Base-by-base conservation (phyloP, 2,329 filamentous ascomycete genomes). In the Ophiostoma pallidulum region DNA sequence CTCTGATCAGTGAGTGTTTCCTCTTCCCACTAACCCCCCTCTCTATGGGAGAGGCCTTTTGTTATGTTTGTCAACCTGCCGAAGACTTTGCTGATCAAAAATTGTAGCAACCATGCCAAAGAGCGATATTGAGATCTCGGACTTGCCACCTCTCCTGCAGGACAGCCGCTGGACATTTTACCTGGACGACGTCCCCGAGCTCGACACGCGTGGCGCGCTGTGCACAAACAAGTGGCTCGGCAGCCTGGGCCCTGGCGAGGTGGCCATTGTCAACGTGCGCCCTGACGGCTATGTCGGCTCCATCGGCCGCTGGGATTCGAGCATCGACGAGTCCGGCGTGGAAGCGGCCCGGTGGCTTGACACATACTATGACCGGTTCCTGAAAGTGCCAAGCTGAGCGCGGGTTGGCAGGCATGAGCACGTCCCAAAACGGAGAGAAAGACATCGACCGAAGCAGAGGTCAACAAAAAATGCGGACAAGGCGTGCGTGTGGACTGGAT, bases 201-300 rank as follows among this genome's bases (percentile, higher is more conserved):
- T 70, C 48, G 73, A 78, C 47, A 75, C 71, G 3, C 68, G 70
- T 20, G 69, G 70, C 33, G 58, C 65, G 32, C 62, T 70, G 28
- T 84, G 78, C 61, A 84, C 77, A 9, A 73, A 80, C 56, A 86
- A 84, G 61, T 88, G 82, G 82, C 67, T 85, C 7, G 80, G 78
- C 35, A 72, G 68, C 39, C 64, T 86, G 3, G 66, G 65, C 0
- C 66, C 69, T 1, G 67, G 71, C 9, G 74, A 83, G 54, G 73
- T 83, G 6, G 78, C 75, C 4, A 73, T 87, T 35, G 68, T 82
- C 35, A 81, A 83, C 56, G 79, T 88, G 2, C 72, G 84, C 5
- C 84, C 84, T 0, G 84, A 88, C 62, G 83, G 84, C 10, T 88
- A 87, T 60, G 77, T 87, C 4, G 84, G 83, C 1, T 78, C 73